phyloP scores from a whole-genome alignment of 2,329 filamentous ascomycete genomes.

The Penicillium sp. region DNA sequence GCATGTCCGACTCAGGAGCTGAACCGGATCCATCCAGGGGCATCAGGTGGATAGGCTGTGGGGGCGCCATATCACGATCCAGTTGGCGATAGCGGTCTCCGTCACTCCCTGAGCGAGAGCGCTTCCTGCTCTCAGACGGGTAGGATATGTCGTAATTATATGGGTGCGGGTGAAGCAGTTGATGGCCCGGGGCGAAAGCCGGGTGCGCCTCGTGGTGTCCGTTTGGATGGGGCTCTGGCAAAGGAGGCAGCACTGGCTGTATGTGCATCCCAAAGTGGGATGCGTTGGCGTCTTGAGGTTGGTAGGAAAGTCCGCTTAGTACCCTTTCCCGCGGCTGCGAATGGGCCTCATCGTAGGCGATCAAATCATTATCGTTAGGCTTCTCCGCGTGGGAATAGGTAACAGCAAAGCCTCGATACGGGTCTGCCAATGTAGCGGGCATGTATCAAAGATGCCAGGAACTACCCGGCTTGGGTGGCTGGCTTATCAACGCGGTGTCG shows the following conservation, averaged over 20 bases:
- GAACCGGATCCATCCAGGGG: constrained; percentile 32
- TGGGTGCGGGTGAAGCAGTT: constrained; percentile 38
- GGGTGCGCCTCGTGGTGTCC: constrained; percentile 35
- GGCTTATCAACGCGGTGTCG: constrained; percentile 13
- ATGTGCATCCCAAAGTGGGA: constrained; percentile 40
- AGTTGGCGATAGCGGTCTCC: constrained; percentile 26
- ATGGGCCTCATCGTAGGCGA: constrained; percentile 59
- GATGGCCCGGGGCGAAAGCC: constrained; percentile 32
- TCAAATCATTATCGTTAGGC: constrained; percentile 64
- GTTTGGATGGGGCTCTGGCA: constrained; percentile 29
- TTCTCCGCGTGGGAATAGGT: constrained; percentile 63
- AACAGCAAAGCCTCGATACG: constrained; percentile 76
- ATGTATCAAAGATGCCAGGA: constrained; percentile 75
- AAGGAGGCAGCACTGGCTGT: constrained; percentile 35
- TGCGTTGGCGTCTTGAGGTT: constrained; percentile 33
- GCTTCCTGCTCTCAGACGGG: constrained; percentile 35
- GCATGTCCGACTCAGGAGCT: constrained; percentile 34
- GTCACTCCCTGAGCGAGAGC: constrained; percentile 34
- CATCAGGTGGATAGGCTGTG: constrained; percentile 33
- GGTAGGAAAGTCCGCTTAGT: constrained; percentile 34
- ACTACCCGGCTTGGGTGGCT: constrained; percentile 64
- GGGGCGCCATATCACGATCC: constrained; percentile 22
- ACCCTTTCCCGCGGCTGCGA: constrained; percentile 39
- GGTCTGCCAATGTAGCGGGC: constrained; percentile 70
- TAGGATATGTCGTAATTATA: constrained; percentile 37